Conservation (phyloP, 257 asterid genomes). For the Petrea volubilis region DNA sequence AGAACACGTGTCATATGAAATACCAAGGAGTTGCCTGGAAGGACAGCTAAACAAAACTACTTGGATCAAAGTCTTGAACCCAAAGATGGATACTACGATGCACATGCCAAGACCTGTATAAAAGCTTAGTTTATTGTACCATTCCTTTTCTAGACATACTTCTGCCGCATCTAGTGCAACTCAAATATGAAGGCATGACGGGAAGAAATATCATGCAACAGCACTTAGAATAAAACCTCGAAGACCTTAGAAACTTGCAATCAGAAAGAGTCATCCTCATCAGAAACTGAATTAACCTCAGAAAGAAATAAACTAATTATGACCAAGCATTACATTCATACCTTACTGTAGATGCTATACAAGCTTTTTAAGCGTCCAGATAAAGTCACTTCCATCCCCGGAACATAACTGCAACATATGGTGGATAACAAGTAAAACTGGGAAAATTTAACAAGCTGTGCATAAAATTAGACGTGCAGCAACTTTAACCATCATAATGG, state of each 20-base stretch:
- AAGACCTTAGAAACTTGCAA: neutral
- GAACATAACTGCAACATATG: constrained; percentile 74
- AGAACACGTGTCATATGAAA: neutral
- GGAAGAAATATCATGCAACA: neutral
- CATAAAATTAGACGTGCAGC: neutral
- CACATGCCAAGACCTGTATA: constrained; percentile 1
- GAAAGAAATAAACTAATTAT: neutral
- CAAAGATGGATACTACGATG: neutral
- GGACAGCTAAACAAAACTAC: constrained; percentile 1
- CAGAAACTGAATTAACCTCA: neutral
- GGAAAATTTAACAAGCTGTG: neutral
- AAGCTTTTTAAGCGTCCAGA: constrained; percentile 90
- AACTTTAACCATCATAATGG: constrained; percentile 13
- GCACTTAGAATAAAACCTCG: neutral
- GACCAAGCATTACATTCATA: constrained; percentile 30
- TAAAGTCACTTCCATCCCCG: constrained; percentile 96
- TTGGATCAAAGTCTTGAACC: neutral
- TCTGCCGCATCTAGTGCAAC: constrained; percentile 15
- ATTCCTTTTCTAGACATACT: constrained; percentile 10
- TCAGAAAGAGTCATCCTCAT: neutral
- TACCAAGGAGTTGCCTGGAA: constrained; percentile 2
- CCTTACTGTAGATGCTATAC: constrained; percentile 94
- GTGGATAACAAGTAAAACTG: constrained; percentile 11
- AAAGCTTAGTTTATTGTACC: constrained; percentile 8
- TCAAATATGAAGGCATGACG: neutral